Evolutionary conservation across 2,329 filamentous ascomycete species (phyloP).

Genomic region (Penicillium sp.): DNA sequence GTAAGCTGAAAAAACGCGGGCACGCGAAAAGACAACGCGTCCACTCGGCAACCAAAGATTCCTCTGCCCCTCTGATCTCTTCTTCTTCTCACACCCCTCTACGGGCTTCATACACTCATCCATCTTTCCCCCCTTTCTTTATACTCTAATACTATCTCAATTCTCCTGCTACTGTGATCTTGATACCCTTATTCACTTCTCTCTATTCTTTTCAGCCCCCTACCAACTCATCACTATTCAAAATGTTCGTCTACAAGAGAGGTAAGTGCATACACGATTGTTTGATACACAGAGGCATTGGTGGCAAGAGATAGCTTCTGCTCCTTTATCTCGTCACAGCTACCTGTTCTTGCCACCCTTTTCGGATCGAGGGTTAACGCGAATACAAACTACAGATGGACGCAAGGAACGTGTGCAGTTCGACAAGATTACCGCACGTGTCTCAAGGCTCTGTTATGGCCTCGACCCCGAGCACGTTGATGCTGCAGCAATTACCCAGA

Average conservation of each 20-base stretch:
- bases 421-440: constrained; percentile 99
- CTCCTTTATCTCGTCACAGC: background rate
- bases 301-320: constrained; percentile 3
- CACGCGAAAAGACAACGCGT: constrained; percentile 17
- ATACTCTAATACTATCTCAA: constrained; percentile 8
- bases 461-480: constrained; percentile 95
- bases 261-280: constrained; percentile 44
- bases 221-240: constrained; percentile 25
- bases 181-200: constrained; percentile 27
- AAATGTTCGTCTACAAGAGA: constrained; percentile 65
- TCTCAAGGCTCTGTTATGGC: constrained; percentile 95
- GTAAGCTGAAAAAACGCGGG: constrained; percentile 21
- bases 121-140: constrained; percentile 14
- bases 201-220: constrained; percentile 13
- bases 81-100: constrained; percentile 24
- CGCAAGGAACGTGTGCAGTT: constrained; percentile 99
- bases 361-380: constrained; percentile 21
- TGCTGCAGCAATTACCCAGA: constrained; percentile 96
- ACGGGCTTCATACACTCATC: constrained; percentile 13
- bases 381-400: constrained; percentile 65
- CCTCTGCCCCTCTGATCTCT: constrained; percentile 28
- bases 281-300: background rate
- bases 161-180: constrained; percentile 16
- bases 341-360: constrained; percentile 18
- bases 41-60: constrained; percentile 13